Evolutionary conservation across 768 basidiomycete species (phyloP), one percentile per base, ranked within the genome.

Genomic region (Cystobasidiopsis lactophilus): DNA sequence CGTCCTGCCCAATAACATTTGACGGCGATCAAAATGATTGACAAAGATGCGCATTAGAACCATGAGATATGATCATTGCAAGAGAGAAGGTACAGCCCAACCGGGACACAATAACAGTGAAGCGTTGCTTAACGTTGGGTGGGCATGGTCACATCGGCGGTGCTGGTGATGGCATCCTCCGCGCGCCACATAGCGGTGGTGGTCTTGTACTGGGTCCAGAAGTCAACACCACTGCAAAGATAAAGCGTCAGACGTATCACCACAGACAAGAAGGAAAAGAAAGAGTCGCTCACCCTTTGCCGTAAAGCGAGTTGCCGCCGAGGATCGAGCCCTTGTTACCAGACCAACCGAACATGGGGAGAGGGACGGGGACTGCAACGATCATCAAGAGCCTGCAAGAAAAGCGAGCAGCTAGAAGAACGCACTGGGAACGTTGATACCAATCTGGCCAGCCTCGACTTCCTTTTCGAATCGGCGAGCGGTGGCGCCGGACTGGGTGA

Each of bases 161-260:
- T 35, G 7, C 16, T 35, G 33, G 33, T 35, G 33, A 35, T 35
- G 33, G 33, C 33, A 35, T 35, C 33, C 33, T 85, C 85, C 7
- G 82, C 75, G 61, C 78, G 79, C 89, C 89, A 95, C 23, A 95
- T 74, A 53, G 83, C 79, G 2, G 89, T 96, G 4, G 77, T 85
- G 2, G 89, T 95, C 85, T 93, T 95, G 67, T 85, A 80, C 67
- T 88, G 82, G 2, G 91, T 96, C 65, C 88, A 96, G 70, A 96
- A 96, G 66, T 83, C 83, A 68, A 95, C 75, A 24, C 84, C 89
- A 57, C 82, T 53, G 37, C 1, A 14, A 7, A 5, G 5, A 14
- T 5, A 19, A 5, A 11, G 3, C 1, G 3, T 1, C 3, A 24
- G 2, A 26, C 14, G n/a, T 4, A 24, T 14, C 14, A 9, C 14